Evolutionary conservation across 108 stramenopile species (phyloP), one percentile per base, ranked within the genome.

Genomic region (Pseudonitzschia multistriata): DNA sequence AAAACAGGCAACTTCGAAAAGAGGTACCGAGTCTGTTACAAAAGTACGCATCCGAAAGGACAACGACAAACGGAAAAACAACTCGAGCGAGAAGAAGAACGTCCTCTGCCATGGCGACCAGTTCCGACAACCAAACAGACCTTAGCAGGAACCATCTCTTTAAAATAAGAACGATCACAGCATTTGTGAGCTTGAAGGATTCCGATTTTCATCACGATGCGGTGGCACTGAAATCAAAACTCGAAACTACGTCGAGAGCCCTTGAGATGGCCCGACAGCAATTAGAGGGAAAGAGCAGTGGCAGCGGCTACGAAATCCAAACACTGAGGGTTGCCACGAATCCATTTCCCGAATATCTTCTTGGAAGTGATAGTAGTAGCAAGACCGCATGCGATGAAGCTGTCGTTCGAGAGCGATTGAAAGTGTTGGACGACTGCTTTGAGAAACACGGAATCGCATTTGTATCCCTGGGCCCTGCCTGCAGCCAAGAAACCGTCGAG

Each of bases 311-410:
- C 62, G 83, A 74, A 37, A 86, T 94, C 17, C 93, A 94, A 66
- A 91, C 93, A 1, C 24, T 88, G 3, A 78, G 92, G n/a, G 76
- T 94, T 25, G 89, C 90, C 19, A 94, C 93, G 28, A 94, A 94
- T 83, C 85, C 93, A 29, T 94, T 94, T 68, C 83, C 82, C 11
- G 89, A 94, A 72, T 94, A 85, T 83, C 71, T 92, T 30, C 48
- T 66, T 17, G 42, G 57, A 10, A 5, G 29, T 55, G 31, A 19
- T 0, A 35, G 17, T n/a, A 33, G 6, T 2, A 59, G 57, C 19
- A 19, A 36, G 6, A 33, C 31, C 5, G 28, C 14, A 10, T 28
- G 64, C 35, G 35, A 52, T n/a, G 28, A 33, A 11, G n/a, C 25
- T 45, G 5, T 34, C 42, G 30, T 48, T 31, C 19, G 21, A 45